Evolutionary conservation across 164 flowering plant species (phyloP).

Genomic region (Vitis amurensis): DNA sequence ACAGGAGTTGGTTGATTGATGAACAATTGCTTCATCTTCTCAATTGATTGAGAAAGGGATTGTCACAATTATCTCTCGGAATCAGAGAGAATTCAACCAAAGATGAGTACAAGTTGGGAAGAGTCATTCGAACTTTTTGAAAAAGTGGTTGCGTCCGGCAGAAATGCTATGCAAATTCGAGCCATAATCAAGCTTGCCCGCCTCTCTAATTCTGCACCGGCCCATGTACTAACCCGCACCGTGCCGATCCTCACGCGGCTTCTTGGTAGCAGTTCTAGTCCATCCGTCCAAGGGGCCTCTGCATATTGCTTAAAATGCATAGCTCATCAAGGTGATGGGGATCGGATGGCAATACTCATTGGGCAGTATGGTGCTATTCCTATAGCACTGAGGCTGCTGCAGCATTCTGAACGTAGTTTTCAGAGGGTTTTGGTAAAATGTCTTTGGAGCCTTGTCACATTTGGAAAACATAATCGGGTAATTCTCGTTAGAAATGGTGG

Average conservation of each 20-base stretch:
- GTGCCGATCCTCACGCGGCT: constrained; percentile 39
- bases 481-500: constrained; percentile 42
- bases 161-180: constrained; percentile 27
- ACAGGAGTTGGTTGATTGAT: too few species aligned
- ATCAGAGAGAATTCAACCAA: not conserved
- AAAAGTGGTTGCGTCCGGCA: constrained; percentile 22
- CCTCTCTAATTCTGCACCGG: constrained; percentile 38
- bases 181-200: constrained; percentile 40
- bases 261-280: constrained; percentile 18
- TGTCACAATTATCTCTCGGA: too few species aligned
- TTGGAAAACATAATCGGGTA: constrained; percentile 19
- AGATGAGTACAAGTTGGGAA: constrained; percentile 36
- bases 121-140: constrained; percentile 27
- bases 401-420: constrained; percentile 23
- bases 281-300: constrained; percentile 34
- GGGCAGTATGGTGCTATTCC: constrained; percentile 36
- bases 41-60: too few species aligned
- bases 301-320: constrained; percentile 40
- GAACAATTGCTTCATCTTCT: too few species aligned
- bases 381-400: constrained; percentile 32
- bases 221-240: constrained; percentile 24
- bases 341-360: constrained; percentile 26
- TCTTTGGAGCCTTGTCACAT: constrained; percentile 32
- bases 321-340: constrained; percentile 29
- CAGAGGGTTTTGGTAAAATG: constrained; percentile 30